Percentiles rank a stretch among this genome's conserved stretches.
Conservation (phyloP, 1,139 yeast species). For the Geotrichum carabidarum region DNA sequence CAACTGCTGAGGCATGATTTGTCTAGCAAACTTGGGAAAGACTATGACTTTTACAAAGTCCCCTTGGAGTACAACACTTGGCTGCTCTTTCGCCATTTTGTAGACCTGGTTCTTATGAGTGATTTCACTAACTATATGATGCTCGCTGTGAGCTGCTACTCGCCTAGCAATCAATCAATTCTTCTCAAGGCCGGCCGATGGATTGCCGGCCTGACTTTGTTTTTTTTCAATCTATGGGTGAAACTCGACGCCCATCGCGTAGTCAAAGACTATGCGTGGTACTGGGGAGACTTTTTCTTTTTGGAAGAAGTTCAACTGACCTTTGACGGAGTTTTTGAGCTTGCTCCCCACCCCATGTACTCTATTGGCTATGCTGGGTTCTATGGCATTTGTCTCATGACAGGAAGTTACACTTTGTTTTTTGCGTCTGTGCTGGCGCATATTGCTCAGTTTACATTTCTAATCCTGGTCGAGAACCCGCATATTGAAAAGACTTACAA, state of each 20-base stretch:
- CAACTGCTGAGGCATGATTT: conserved; percentile 48
- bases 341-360: conserved; percentile 93
- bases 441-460: conserved; percentile 69
- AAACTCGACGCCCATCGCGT: conserved; percentile 88
- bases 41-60: conserved; percentile 46
- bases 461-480: conserved; percentile 77
- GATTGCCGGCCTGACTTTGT: conserved; percentile 44
- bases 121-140: conserved; percentile 76
- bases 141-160: conserved; percentile 57
- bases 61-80: conserved; percentile 82
- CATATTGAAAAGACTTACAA: conserved; percentile 77
- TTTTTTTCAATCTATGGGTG: conserved; percentile 77
- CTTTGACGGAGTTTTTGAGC: conserved; percentile 85
- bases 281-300: conserved; percentile 92
- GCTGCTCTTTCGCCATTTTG: conserved; percentile 74
- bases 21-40: conserved; percentile 54
- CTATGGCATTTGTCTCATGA: conserved; percentile 75
- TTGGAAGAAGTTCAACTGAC: conserved; percentile 74
- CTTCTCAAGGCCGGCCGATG: conserved; percentile 38
- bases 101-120: conserved; percentile 79
- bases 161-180: conserved; percentile 42
- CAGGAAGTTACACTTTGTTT: conserved; percentile 70
- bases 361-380: conserved; percentile 86
- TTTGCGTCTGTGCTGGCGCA: conserved; percentile 73
- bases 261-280: conserved; percentile 90